Evolutionary conservation across 2,329 filamentous ascomycete genomes (phyloP).

Genomic region (Raffaelea arxii): DNA sequence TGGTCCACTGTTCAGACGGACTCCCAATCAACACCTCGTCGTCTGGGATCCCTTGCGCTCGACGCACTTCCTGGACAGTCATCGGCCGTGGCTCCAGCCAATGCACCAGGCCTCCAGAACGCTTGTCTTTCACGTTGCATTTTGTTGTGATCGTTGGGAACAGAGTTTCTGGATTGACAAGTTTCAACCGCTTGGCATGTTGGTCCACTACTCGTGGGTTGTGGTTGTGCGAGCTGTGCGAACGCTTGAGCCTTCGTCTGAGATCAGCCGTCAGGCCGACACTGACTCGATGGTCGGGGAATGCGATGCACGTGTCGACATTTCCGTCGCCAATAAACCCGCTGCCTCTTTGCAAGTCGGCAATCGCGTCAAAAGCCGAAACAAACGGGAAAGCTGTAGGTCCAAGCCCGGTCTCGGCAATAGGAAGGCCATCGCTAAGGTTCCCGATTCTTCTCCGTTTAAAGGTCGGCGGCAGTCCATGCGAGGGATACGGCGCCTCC

Average conservation of each 20-base stretch:
- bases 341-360: conserved; percentile 42
- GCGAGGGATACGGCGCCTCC: conserved; percentile 46
- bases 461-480: conserved; percentile 42
- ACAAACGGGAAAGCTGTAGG: conserved; percentile 52
- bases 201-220: no score
- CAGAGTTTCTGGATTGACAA: conserved; percentile 40
- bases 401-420: conserved; percentile 31
- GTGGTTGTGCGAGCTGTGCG: no score
- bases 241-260: no score
- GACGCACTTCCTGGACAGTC: conserved; percentile 55
- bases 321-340: conserved; percentile 46
- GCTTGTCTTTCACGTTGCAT: conserved; percentile 40
- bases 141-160: conserved; percentile 55
- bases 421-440: conserved; percentile 53
- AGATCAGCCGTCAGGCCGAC: conserved; percentile 26
- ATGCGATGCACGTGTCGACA: conserved; percentile 49
- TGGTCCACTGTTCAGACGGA: conserved; percentile 45
- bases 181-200: no score
- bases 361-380: conserved; percentile 41
- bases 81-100: conserved; percentile 54
- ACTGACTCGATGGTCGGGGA: conserved; percentile 58
- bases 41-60: conserved; percentile 63
- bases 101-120: conserved; percentile 48
- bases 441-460: conserved; percentile 35
- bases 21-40: conserved; percentile 58